A percentile compares a stretch with the other conserved stretches of the same genome.
phyloP scores from a whole-genome alignment of 768 basidiomycete genomes.

The Leccinum variicolor region DNA sequence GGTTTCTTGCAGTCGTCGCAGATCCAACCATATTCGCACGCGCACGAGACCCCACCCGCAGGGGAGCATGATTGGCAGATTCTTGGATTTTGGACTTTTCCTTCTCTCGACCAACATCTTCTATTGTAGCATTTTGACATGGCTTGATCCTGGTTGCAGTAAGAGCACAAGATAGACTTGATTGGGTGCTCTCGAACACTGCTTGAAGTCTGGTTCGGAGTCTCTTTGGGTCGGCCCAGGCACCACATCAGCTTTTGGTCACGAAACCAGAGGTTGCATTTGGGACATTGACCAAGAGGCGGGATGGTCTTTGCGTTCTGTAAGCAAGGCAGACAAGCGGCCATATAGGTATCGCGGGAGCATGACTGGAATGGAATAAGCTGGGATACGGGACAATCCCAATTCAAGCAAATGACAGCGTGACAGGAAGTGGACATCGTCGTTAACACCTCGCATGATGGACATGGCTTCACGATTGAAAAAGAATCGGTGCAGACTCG shows the following conservation, averaged over 20 bases:
- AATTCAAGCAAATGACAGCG: slow-evolving; percentile 16
- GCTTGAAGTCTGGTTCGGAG: background rate
- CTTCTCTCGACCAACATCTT: slow-evolving; percentile 18
- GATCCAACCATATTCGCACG: slow-evolving; percentile 16
- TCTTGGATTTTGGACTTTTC: background rate
- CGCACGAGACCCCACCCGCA: slow-evolving; percentile 18
- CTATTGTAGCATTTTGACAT: background rate
- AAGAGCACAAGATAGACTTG: slow-evolving; percentile 11
- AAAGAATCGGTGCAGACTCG: background rate
- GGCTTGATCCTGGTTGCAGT: slow-evolving; percentile 2
- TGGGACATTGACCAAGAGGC: slow-evolving; percentile 17
- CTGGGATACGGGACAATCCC: too few species aligned
- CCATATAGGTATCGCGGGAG: too few species aligned
- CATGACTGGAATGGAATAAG: too few species aligned
- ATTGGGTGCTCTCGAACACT: slow-evolving; percentile 11
- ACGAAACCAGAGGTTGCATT: slow-evolving; percentile 21
- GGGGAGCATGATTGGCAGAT: slow-evolving; percentile 19
- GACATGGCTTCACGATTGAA: slow-evolving; percentile 10
- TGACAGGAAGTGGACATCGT: slow-evolving; percentile 8
- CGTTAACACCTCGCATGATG: slow-evolving; percentile 7
- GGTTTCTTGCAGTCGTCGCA: slow-evolving; percentile 21
- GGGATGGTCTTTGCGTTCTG: background rate
- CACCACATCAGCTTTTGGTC: slow-evolving; percentile 19
- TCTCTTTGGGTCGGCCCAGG: slow-evolving; percentile 16
- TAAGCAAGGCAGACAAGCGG: too few species aligned